Conservation (phyloP, 768 basidiomycete genomes). For the Hydnum rufescens region DNA sequence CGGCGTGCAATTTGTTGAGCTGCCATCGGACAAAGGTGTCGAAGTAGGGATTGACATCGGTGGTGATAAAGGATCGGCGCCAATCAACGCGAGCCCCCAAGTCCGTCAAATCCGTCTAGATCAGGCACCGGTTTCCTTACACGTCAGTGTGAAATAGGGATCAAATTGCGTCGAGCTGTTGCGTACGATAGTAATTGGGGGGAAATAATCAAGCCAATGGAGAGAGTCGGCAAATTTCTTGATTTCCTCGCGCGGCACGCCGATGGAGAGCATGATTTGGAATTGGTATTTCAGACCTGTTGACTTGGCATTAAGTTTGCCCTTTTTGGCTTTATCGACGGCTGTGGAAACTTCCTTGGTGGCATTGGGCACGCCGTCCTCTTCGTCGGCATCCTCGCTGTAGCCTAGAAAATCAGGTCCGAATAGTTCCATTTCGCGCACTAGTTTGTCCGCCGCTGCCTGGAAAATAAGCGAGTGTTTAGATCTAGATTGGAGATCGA, state of each 20-base stretch:
- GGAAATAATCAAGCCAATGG: slow-evolving; percentile 87
- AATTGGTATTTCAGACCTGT: slow-evolving; percentile 94
- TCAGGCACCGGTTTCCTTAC: too few species aligned
- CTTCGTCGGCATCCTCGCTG: slow-evolving; percentile 26
- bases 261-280: slow-evolving; percentile 94
- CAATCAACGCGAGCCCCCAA: slow-evolving; percentile 96
- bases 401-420: slow-evolving; percentile 72
- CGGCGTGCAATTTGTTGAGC: slow-evolving; percentile 69
- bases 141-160: neutral
- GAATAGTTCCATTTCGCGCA: slow-evolving; percentile 92
- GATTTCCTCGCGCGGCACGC: slow-evolving; percentile 72
- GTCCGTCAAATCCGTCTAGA: slow-evolving; percentile 48
- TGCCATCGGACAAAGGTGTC: slow-evolving; percentile 98
- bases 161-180: neutral
- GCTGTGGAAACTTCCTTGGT: slow-evolving; percentile 9
- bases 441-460: slow-evolving; percentile 95
- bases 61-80: slow-evolving; percentile 87
- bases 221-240: slow-evolving; percentile 94
- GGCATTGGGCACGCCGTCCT: slow-evolving; percentile 23
- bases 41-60: slow-evolving; percentile 91
- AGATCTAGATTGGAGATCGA: neutral
- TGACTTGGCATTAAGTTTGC: slow-evolving; percentile 80
- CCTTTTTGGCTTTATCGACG: slow-evolving; percentile 78
- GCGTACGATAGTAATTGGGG: slow-evolving; percentile 76
- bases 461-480: slow-evolving; percentile 16